A percentile compares a stretch with the other conserved stretches of the same genome.
Evolutionary conservation across 371 early-diverging fungal species (phyloP).

Genomic region (Apophysomyces variabilis): DNA sequence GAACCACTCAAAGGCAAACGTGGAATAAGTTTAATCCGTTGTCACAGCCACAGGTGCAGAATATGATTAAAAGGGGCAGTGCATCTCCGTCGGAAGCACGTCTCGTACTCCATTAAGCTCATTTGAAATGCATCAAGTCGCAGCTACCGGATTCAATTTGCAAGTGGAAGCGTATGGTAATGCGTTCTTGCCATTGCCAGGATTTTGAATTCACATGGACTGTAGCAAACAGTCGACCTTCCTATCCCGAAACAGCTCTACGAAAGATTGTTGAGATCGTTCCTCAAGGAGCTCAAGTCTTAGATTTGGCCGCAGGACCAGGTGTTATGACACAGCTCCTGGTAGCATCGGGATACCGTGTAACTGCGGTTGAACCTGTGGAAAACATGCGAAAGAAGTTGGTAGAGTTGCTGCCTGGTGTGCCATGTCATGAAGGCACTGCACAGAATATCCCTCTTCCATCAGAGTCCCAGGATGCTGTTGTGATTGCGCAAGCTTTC

Average conservation of each 20-base stretch:
- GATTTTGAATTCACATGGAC: background rate
- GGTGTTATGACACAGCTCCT: constrained; percentile 49
- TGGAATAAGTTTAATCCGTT: no score
- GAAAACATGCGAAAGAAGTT: constrained; percentile 49
- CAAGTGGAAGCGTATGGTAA: constrained; percentile 42
- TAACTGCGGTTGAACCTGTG: constrained; percentile 56
- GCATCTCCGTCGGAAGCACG: background rate
- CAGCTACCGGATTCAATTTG: constrained; percentile 34
- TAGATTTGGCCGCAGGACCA: constrained; percentile 54
- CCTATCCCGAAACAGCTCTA: constrained; percentile 37
- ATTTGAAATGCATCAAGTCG: constrained; percentile 24
- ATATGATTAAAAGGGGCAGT: no score
- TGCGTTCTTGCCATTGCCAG: background rate
- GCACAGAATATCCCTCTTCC: constrained; percentile 49
- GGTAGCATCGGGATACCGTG: constrained; percentile 22
- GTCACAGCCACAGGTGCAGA: no score
- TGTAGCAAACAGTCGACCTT: constrained; percentile 41
- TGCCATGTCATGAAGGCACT: constrained; percentile 42
- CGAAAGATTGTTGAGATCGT: constrained; percentile 22
- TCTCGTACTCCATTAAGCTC: background rate
- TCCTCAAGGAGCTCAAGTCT: constrained; percentile 17
- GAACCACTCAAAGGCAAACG: no score
- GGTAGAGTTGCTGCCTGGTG: constrained; percentile 24
- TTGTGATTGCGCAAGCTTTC: constrained; percentile 60
- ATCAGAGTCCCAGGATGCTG: constrained; percentile 41